Evolutionary conservation across 2,329 filamentous ascomycete genomes (phyloP), one percentile per base, ranked within the genome.

Genomic region (Scleromitrula shiraiana): DNA sequence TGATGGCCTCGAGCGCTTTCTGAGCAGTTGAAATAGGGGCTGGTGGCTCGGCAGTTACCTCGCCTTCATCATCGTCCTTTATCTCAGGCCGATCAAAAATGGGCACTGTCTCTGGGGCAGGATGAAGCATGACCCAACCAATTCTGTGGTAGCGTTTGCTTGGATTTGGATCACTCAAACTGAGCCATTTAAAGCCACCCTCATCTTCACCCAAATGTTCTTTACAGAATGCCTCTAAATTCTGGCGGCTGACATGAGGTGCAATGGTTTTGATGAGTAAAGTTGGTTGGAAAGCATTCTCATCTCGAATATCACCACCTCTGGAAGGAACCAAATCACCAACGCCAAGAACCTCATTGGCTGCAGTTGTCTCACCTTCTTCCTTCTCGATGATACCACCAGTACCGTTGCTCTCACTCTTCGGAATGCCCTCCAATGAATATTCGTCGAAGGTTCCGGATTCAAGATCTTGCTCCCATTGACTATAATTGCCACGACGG

Each of bases 191-290:
- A 71, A 93, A 96, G 2, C 91, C 91, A 44, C 90, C 90, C 55
- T 93, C 84, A 39, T 83, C 84, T 60, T 96, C 90, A 12, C 91
- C 90, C 4, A 97, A 77, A 64, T 96, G 85, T 65, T 96, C 90
- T 63, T 89, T 93, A 68, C 90, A 95, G 61, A 97, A 96, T 2
- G 82, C 82, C 66, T 98, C 93, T 17, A 98, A 78, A 61, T 96
- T 97, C 41, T 86, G 82, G 32, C 93, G 85, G 61, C 88, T 95
- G 54, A 98, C 93, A 50, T 94, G 95, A 7, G 93, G 93, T 4
- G 93, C 91, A 61, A 98, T 89, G 0, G 93, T 98, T 72, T 98
- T 98, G 74, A 98, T 96, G 39, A 98, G 78, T 15, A 98, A 75
- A 0, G 94, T 95, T 12, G 93, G 93, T 65, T 95, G 88, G 56